Evolutionary conservation across 495 filamentous ascomycete genomes (phyloP).

Genomic region (Trichoderma virens): DNA sequence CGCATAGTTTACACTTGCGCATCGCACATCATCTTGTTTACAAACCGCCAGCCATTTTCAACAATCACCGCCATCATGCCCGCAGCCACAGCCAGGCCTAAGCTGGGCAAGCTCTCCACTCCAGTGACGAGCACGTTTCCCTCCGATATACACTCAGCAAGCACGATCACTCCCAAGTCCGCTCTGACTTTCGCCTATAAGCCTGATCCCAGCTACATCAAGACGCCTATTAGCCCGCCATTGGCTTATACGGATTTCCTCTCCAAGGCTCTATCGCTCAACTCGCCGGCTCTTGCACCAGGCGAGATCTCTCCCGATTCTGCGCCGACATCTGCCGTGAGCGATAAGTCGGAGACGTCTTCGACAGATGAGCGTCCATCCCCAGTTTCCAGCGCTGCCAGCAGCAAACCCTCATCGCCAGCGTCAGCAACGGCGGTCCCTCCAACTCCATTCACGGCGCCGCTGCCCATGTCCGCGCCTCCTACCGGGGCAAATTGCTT

Average conservation of each 20-base stretch:
- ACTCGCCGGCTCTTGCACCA: slow-evolving; percentile 52
- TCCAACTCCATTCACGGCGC: slow-evolving; percentile 32
- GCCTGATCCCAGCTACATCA: slow-evolving; percentile 30
- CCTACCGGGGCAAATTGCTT: slow-evolving; percentile 38
- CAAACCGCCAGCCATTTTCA: not conserved
- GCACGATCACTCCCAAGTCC: slow-evolving; percentile 15
- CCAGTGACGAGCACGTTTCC: slow-evolving; percentile 71
- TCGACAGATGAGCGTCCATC: slow-evolving; percentile 37
- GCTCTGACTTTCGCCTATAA: slow-evolving; percentile 16
- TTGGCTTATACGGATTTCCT: slow-evolving; percentile 89
- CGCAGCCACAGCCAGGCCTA: slow-evolving; percentile 45
- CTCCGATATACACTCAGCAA: slow-evolving; percentile 55
- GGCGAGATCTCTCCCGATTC: slow-evolving; percentile 20
- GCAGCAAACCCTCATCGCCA: not conserved
- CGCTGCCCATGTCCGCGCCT: slow-evolving; percentile 51
- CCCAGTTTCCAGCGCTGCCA: slow-evolving; percentile 4
- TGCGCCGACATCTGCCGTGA: slow-evolving; percentile 46
- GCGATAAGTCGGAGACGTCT: slow-evolving; percentile 43
- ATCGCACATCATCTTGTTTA: not conserved
- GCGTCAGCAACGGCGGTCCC: slow-evolving; percentile 17
- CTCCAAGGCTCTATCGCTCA: slow-evolving; percentile 50
- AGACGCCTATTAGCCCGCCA: slow-evolving; percentile 89
- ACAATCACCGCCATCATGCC: slow-evolving; percentile 39
- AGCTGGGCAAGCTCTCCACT: slow-evolving; percentile 66
- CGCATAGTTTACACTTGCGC: too few relatives aligned